Evolutionary conservation across 805 yeast genomes (phyloP).

Genomic region (Ogataea naganishii): DNA sequence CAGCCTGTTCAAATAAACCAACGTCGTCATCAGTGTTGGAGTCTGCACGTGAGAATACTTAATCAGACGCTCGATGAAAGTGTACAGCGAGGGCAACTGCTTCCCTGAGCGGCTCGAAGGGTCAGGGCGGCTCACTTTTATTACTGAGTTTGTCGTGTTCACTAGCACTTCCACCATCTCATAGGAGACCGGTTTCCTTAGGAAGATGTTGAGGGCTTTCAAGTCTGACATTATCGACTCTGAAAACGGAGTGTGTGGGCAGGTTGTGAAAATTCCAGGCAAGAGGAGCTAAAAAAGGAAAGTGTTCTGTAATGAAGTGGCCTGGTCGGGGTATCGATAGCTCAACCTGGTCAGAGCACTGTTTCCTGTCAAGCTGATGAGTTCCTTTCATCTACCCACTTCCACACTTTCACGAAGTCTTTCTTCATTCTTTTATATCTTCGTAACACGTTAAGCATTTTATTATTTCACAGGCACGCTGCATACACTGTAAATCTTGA

Average conservation of each 20-base stretch:
- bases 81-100: slow-evolving; percentile 44
- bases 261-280: too few relatives aligned
- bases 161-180: slow-evolving; percentile 54
- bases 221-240: slow-evolving; percentile 28
- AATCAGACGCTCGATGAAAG: slow-evolving; percentile 67
- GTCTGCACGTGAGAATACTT: slow-evolving; percentile 86
- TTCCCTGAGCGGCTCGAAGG: slow-evolving; percentile 21
- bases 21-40: slow-evolving; percentile 88
- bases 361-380: too few relatives aligned
- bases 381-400: too few relatives aligned
- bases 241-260: background rate
- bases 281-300: too few relatives aligned
- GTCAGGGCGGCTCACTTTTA: slow-evolving; percentile 32
- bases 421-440: too few relatives aligned
- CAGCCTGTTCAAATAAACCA: slow-evolving; percentile 74
- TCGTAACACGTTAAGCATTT: too few relatives aligned
- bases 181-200: slow-evolving; percentile 44
- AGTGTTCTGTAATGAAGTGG: too few relatives aligned
- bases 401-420: too few relatives aligned
- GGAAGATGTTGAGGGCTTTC: slow-evolving; percentile 43
- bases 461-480: too few relatives aligned
- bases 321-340: too few relatives aligned
- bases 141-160: slow-evolving; percentile 48
- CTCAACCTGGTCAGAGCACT: too few relatives aligned
- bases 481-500: too few relatives aligned